Conservation (phyloP, 140 eudicot genomes). For the Erigeron philadelphicus region DNA sequence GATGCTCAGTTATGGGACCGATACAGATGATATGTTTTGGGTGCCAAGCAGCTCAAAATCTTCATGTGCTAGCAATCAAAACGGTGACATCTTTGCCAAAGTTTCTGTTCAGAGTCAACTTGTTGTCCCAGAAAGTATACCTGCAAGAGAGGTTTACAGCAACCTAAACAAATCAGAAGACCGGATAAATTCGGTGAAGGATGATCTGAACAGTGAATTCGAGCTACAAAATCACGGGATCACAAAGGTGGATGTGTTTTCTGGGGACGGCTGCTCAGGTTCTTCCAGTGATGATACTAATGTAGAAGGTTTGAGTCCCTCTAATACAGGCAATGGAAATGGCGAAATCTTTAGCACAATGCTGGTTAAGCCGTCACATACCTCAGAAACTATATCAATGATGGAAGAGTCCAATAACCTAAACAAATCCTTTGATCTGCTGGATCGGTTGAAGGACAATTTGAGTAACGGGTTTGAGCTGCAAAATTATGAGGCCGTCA, state of each 20-base stretch:
- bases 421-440: too few species aligned
- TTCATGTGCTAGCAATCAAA: neutral
- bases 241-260: neutral
- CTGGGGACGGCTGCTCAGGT: neutral
- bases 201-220: neutral
- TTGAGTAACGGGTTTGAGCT: too few species aligned
- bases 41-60: conserved; percentile 8
- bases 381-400: neutral
- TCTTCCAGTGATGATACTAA: conserved; percentile 2
- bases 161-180: neutral
- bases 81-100: too few species aligned
- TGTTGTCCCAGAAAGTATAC: neutral
- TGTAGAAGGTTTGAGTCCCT: neutral
- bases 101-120: neutral
- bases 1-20: neutral
- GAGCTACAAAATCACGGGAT: neutral
- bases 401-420: neutral
- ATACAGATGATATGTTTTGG: conserved; percentile 5
- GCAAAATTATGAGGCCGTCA: neutral
- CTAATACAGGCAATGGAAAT: neutral
- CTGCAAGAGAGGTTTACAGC: neutral
- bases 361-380: neutral
- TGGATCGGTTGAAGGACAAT: too few species aligned
- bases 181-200: neutral
- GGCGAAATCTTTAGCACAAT: neutral